A percentile compares a stretch with the other conserved stretches of the same genome.
Conservation (phyloP, 2,329 filamentous ascomycete species). For the Tolypocladium inflatum region DNA sequence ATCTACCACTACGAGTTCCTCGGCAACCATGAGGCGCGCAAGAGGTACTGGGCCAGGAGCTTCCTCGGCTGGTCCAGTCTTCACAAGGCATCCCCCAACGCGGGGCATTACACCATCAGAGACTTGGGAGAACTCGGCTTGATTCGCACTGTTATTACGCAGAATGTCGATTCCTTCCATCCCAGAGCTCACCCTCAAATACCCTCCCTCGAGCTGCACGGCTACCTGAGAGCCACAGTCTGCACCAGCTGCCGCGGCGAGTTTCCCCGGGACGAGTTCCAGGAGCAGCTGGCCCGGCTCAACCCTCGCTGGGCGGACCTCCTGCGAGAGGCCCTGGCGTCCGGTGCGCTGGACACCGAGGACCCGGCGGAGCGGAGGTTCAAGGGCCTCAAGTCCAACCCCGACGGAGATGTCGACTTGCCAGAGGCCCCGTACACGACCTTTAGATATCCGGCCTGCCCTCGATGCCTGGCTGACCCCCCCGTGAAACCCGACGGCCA, state of each 20-base stretch:
- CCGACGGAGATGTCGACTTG: constrained; percentile 89
- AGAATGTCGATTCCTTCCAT: constrained; percentile 97
- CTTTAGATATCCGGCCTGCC: constrained; percentile 87
- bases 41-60: constrained; percentile 91
- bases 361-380: constrained; percentile 59
- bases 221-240: constrained; percentile 72
- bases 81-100: constrained; percentile 69
- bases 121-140: constrained; percentile 64
- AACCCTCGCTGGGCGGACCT: constrained; percentile 84
- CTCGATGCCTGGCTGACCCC: constrained; percentile 61
- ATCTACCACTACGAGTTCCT: constrained; percentile 92
- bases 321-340: constrained; percentile 58
- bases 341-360: constrained; percentile 69
- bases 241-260: constrained; percentile 72
- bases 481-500: constrained; percentile 45
- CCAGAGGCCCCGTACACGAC: constrained; percentile 79
- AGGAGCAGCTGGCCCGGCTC: constrained; percentile 62
- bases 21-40: constrained; percentile 69
- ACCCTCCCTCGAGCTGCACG: constrained; percentile 78
- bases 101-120: constrained; percentile 66
- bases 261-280: constrained; percentile 64
- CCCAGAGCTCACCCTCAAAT: constrained; percentile 62
- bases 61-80: constrained; percentile 88
- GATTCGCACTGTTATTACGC: constrained; percentile 72
- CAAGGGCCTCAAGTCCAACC: constrained; percentile 73